These are phyloP conservation scores for Phalaenopsis hybrid DNA, from an alignment of 116 monocot genomes.

Conservation along the genomic window DNA sequence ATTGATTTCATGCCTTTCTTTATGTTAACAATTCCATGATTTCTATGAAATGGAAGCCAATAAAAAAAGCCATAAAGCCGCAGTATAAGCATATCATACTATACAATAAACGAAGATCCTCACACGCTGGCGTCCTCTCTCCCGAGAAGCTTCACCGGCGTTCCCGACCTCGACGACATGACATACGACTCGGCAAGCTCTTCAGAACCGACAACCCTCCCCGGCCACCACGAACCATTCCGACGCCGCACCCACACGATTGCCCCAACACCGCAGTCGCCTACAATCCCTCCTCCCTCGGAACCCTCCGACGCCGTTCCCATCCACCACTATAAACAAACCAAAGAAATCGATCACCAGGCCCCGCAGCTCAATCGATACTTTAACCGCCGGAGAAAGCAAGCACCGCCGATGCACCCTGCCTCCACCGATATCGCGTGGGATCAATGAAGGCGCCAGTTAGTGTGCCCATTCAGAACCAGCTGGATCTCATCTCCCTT, in stretches of 20 bases:
- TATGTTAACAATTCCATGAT: not conserved
- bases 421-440: not conserved
- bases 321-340: conserved; percentile 5
- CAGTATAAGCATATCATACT: conserved; percentile 5
- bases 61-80: not conserved
- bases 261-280: conserved; percentile 59
- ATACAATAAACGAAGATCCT: conserved; percentile 19
- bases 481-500: not conserved
- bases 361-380: not conserved
- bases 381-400: conserved; percentile 1
- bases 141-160: conserved; percentile 79
- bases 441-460: not conserved
- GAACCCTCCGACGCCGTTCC: not conserved
- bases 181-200: conserved; percentile 68
- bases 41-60: not conserved
- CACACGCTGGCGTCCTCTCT: conserved; percentile 86
- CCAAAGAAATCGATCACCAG: conserved; percentile 14
- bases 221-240: conserved; percentile 72
- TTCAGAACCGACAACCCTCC: conserved; percentile 49
- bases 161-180: conserved; percentile 77
- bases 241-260: conserved; percentile 89
- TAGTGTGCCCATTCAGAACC: conserved; percentile 4
- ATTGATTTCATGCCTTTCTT: not conserved
- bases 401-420: not conserved
- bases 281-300: conserved; percentile 17